phyloP scores from a whole-genome alignment of 768 basidiomycete genomes.

The Auriscalpium microsporum region DNA sequence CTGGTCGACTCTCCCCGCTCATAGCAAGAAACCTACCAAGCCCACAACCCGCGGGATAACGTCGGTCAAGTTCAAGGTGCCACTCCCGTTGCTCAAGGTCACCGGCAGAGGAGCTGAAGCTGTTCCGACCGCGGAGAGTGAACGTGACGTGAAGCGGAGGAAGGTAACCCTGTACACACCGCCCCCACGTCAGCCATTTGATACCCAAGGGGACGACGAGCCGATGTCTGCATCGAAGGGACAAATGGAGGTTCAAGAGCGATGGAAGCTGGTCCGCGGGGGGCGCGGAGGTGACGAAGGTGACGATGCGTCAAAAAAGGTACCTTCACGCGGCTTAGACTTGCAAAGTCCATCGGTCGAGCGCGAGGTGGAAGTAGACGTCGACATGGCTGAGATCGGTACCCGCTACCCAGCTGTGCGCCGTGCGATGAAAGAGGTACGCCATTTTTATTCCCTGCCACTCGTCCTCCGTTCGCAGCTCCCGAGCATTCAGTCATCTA shows the following conservation, averaged over 20 bases:
- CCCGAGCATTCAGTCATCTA: background rate
- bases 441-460: background rate
- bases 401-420: constrained; percentile 4
- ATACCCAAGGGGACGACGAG: too few species aligned
- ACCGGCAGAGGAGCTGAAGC: background rate
- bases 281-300: too few species aligned
- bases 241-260: too few species aligned
- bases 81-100: background rate
- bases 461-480: background rate
- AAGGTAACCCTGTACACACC: constrained; percentile 5
- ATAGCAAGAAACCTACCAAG: background rate
- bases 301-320: too few species aligned
- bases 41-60: background rate
- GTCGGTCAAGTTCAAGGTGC: constrained; percentile 9
- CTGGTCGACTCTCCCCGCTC: constrained; percentile 7
- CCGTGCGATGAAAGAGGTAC: constrained; percentile 7
- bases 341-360: background rate
- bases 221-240: too few species aligned
- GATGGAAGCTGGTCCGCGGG: too few species aligned
- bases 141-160: background rate
- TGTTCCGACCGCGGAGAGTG: background rate
- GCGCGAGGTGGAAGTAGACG: background rate
- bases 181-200: constrained; percentile 1
- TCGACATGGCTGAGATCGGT: constrained; percentile 2
- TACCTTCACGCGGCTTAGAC: too few species aligned